Evolutionary conservation across 371 early-diverging fungal species (phyloP).

Genomic region (Syncephalis fuscata): DNA sequence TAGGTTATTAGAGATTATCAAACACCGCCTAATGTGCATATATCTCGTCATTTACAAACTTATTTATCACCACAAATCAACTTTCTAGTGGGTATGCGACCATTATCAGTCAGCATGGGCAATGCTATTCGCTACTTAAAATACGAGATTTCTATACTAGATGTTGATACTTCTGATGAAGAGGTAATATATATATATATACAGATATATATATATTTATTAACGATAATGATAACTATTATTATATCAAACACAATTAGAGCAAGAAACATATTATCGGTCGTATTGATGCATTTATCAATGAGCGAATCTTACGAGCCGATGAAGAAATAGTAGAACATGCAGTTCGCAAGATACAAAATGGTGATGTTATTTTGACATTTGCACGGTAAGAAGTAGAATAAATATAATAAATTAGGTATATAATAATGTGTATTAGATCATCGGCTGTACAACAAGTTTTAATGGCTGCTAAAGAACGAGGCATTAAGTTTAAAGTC

Average conservation of each 20-base stretch:
- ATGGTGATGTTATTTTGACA: conserved; percentile 89
- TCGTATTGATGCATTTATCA: conserved; percentile 73
- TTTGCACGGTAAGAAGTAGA: conserved; percentile 55
- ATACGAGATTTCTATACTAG: conserved; percentile 57
- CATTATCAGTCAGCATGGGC: conserved; percentile 89
- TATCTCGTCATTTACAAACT: conserved; percentile 68
- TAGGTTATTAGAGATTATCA: conserved; percentile 83
- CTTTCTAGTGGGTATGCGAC: conserved; percentile 60
- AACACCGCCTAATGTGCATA: conserved; percentile 67
- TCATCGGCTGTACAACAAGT: conserved; percentile 72
- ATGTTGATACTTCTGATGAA: conserved; percentile 62
- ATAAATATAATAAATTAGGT: neutral
- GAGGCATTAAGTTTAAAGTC: conserved; percentile 71
- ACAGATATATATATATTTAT: too few relatives aligned
- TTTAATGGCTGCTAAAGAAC: conserved; percentile 56
- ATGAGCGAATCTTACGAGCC: conserved; percentile 78
- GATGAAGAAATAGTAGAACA: conserved; percentile 60
- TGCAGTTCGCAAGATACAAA: conserved; percentile 74
- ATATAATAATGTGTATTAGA: conserved; percentile 15
- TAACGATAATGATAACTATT: neutral
- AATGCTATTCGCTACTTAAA: conserved; percentile 88
- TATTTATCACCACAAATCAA: conserved; percentile 80
- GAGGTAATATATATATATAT: conserved; percentile 58
- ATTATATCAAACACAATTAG: conserved; percentile 5
- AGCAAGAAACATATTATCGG: conserved; percentile 29